Base-by-base conservation (phyloP, 768 basidiomycete species). In the Boletus reticulatus region DNA sequence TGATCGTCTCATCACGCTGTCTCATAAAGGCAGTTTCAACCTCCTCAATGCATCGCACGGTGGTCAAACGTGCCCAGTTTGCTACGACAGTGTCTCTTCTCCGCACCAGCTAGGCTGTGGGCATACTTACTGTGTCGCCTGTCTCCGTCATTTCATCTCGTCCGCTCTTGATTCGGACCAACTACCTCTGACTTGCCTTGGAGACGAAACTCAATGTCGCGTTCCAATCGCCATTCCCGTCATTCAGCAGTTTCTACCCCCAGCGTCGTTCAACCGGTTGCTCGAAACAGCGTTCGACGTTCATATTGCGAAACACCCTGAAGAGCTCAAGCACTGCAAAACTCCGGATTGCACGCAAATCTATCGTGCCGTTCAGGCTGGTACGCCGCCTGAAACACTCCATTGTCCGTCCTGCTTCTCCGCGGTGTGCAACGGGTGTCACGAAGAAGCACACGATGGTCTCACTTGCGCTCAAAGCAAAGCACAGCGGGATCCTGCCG, bases 321-420 rank as follows among this genome's bases (percentile, higher is more conserved):
- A 75, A 14, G 84, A 89, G 52, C 85, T 86, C 62, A 79, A 81
- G 57, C 87, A 81, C 62, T 93, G 90, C 69, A 90, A 88, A 1
- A 86, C 89, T 0, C 85, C 91, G 0, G 88, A 92, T 64, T 93
- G 90, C 56, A 74, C 74, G 0, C 86, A 89, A 66, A 76, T 90
- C 4, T 92, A 92, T 67, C 84, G 87, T 16, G 66, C 76, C 4
- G 77, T 75, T 0, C 68, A 73, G 6, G 62, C 62, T 22, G 80
- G 79, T 7, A 73, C 75, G 7, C 66, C 76, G 1, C 31, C 63
- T n/a, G 44, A 49, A 6, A 31, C 51, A 0, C 66, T 88, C 4
- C 83, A 83, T 48, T 92, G 89, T 53, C 87, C 87, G 1, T 82
- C 83, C 0, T 92, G 89, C 64, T 77, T 87, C 27, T 66, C 78